These are phyloP conservation scores for Tolypocladium inflatum DNA, from an alignment of 2,329 filamentous ascomycete species.

Conservation along the genomic window DNA sequence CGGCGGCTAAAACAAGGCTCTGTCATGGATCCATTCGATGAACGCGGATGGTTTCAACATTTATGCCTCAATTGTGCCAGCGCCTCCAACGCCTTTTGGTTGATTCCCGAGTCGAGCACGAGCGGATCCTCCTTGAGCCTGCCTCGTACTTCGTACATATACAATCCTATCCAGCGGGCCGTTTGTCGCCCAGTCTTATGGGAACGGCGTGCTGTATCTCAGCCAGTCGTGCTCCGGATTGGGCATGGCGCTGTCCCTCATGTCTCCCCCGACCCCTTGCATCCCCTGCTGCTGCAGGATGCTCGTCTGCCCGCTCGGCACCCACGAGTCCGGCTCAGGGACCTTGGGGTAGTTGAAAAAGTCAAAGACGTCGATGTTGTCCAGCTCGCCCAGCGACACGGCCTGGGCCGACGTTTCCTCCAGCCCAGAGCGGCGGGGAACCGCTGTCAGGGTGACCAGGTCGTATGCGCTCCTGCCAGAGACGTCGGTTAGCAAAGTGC, in stretches of 20 bases:
- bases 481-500: neutral
- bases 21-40: too few relatives aligned
- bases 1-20: too few relatives aligned
- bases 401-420: slow-evolving; percentile 28
- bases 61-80: neutral
- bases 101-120: neutral
- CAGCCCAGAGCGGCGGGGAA: slow-evolving; percentile 24
- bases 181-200: neutral
- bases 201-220: slow-evolving; percentile 1
- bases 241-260: neutral
- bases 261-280: neutral
- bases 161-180: too few relatives aligned
- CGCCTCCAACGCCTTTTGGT: neutral
- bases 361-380: slow-evolving; percentile 34
- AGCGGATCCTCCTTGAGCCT: too few relatives aligned
- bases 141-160: too few relatives aligned
- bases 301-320: slow-evolving; percentile 12
- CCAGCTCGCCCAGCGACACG: slow-evolving; percentile 28
- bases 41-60: too few relatives aligned
- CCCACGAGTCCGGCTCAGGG: slow-evolving; percentile 9
- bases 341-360: slow-evolving; percentile 34
- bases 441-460: slow-evolving; percentile 25
- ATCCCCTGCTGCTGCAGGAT: slow-evolving; percentile 11
- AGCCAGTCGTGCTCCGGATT: slow-evolving; percentile 12
- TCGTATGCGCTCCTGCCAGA: slow-evolving; percentile 27